Conservation (phyloP, 108 stramenopile genomes). For the Pseudonitzschia delicatissima region DNA sequence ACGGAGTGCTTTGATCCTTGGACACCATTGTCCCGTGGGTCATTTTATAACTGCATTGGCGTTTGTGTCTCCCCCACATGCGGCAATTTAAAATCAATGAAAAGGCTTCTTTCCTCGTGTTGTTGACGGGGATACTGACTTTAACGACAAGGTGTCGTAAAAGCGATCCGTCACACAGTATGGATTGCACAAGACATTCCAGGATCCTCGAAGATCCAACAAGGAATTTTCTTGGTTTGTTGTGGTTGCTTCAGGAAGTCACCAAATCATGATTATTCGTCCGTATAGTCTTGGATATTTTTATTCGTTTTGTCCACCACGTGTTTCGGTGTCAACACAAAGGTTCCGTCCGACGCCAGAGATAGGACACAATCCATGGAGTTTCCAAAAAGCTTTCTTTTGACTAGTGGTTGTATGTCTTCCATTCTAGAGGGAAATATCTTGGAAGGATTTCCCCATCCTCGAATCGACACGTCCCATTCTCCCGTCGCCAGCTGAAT, state of each 20-base stretch:
- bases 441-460: slow-evolving; percentile 16
- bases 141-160: slow-evolving; percentile 60
- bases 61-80: slow-evolving; percentile 17
- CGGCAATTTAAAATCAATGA: slow-evolving; percentile 15
- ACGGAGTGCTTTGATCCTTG: not conserved
- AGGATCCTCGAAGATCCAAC: slow-evolving; percentile 46
- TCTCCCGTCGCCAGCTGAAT: slow-evolving; percentile 16
- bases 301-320: not conserved
- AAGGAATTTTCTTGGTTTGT: not conserved
- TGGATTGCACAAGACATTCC: slow-evolving; percentile 66
- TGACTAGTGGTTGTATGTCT: not conserved
- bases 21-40: slow-evolving; percentile 25
- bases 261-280: not conserved
- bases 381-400: slow-evolving; percentile 17
- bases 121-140: slow-evolving; percentile 49
- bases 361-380: slow-evolving; percentile 28
- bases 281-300: not conserved
- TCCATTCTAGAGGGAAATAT: slow-evolving; percentile 13
- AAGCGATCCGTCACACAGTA: slow-evolving; percentile 82
- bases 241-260: not conserved
- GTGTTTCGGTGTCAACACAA: slow-evolving; percentile 26
- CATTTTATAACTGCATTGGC: slow-evolving; percentile 10
- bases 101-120: not conserved
- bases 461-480: slow-evolving; percentile 25
- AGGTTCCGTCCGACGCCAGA: slow-evolving; percentile 41